Conservation (phyloP, 1,284 basidiomycete genomes). For the Meira nashicola region DNA sequence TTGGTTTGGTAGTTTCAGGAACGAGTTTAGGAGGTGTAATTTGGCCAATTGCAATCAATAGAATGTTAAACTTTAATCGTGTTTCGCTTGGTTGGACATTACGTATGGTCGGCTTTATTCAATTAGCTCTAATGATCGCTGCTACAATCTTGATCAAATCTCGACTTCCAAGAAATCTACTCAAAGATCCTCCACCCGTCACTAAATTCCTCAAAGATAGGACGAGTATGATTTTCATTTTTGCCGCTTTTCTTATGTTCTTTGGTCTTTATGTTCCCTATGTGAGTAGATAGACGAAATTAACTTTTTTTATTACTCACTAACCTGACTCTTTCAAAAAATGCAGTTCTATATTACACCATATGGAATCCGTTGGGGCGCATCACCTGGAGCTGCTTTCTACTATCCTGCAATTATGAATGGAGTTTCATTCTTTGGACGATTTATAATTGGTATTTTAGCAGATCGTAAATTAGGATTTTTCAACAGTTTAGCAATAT, state of each 20-base stretch:
- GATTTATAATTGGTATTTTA: not conserved
- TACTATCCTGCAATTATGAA: conserved; percentile 1
- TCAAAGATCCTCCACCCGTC: too few species aligned
- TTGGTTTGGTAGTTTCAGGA: not conserved
- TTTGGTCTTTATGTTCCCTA: too few species aligned
- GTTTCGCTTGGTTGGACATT: not conserved
- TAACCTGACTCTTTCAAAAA: too few species aligned
- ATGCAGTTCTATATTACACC: not conserved
- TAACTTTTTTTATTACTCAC: too few species aligned
- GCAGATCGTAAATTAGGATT: not conserved
- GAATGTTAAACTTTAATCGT: not conserved
- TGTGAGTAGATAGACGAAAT: too few species aligned
- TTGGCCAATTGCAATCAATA: not conserved
- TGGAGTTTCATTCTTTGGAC: conserved; percentile 3
- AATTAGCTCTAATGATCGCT: not conserved
- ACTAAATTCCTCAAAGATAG: too few species aligned
- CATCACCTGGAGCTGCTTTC: not conserved
- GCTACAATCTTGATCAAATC: not conserved
- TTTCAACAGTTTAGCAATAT: not conserved
- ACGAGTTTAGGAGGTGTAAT: not conserved
- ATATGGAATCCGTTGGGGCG: not conserved
- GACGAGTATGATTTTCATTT: too few species aligned
- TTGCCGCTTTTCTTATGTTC: too few species aligned
- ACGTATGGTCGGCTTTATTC: not conserved
- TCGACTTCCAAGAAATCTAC: too few species aligned